Percentiles rank a stretch among this genome's conserved stretches.
These are phyloP conservation scores for Microcyclospora pomicola DNA, from an alignment of 2,329 filamentous ascomycete species.

Conservation along the genomic window DNA sequence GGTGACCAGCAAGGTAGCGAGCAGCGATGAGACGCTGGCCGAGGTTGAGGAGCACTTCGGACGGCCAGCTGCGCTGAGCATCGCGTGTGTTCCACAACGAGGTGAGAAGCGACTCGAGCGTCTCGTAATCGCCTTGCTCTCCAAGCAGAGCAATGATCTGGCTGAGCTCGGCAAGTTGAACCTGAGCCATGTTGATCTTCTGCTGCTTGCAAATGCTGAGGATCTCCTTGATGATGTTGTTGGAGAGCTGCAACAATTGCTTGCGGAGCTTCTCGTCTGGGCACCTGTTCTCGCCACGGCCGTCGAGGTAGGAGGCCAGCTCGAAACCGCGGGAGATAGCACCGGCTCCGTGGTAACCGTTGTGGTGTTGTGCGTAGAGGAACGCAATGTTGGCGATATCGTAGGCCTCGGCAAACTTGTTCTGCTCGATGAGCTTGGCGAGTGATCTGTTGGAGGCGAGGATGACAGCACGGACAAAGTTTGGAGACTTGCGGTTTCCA, in stretches of 20 bases:
- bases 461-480: conserved; percentile 29
- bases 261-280: conserved; percentile 23
- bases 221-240: conserved; percentile 28
- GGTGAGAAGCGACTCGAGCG: conserved; percentile 32
- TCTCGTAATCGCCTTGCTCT: conserved; percentile 33
- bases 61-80: conserved; percentile 32
- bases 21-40: conserved; percentile 40
- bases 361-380: conserved; percentile 29
- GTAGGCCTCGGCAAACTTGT: conserved; percentile 28
- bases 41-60: conserved; percentile 35
- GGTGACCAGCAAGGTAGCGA: conserved; percentile 36
- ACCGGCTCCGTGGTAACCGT: conserved; percentile 27
- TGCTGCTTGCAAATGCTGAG: conserved; percentile 29
- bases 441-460: conserved; percentile 25
- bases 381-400: conserved; percentile 32
- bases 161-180: conserved; percentile 33
- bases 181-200: conserved; percentile 31
- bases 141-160: conserved; percentile 35
- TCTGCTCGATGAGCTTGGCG: conserved; percentile 24
- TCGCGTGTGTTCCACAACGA: conserved; percentile 35
- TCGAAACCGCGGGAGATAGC: conserved; percentile 33
- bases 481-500: conserved; percentile 22
- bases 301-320: conserved; percentile 32
- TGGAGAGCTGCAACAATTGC: conserved; percentile 26
- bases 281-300: conserved; percentile 25